Percentiles rank a stretch among this genome's conserved stretches.
Evolutionary conservation across 371 early-diverging fungal genomes (phyloP).

Genomic region (Mortierella sp.): DNA sequence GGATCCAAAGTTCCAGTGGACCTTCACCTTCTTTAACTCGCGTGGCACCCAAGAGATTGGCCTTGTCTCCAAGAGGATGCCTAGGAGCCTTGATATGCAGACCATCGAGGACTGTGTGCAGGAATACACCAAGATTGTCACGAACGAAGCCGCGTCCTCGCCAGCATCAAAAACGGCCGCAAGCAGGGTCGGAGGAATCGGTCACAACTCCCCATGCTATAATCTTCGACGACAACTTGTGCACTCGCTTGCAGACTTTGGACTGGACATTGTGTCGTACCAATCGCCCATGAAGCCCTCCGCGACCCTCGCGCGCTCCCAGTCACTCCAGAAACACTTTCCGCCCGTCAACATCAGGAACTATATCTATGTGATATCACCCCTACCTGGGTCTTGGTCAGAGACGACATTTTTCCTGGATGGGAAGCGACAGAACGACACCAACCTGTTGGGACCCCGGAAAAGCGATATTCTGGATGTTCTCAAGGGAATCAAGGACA

Average conservation of each 20-base stretch:
- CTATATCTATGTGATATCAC: slow-evolving; percentile 46
- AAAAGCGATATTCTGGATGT: slow-evolving; percentile 37
- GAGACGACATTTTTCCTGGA: slow-evolving; percentile 35
- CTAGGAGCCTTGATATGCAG: slow-evolving; percentile 21
- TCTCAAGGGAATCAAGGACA: slow-evolving; percentile 37
- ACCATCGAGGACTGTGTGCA: slow-evolving; percentile 31
- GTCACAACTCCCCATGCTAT: slow-evolving; percentile 29
- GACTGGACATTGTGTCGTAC: slow-evolving; percentile 42
- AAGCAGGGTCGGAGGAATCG: neutral
- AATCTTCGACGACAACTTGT: slow-evolving; percentile 44
- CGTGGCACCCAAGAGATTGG: slow-evolving; percentile 38
- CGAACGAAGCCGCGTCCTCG: neutral
- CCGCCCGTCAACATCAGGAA: slow-evolving; percentile 42
- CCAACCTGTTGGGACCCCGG: slow-evolving; percentile 20
- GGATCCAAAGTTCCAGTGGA: slow-evolving; percentile 54
- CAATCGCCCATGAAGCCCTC: slow-evolving; percentile 49
- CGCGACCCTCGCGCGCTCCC: slow-evolving; percentile 26
- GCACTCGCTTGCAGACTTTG: slow-evolving; percentile 50
- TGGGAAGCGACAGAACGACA: slow-evolving; percentile 19
- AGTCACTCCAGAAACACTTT: slow-evolving; percentile 45
- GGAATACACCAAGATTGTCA: slow-evolving; percentile 31
- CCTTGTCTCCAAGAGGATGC: slow-evolving; percentile 28
- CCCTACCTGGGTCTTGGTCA: slow-evolving; percentile 38
- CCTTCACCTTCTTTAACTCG: slow-evolving; percentile 45
- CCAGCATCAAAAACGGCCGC: neutral